Base-by-base conservation (phyloP, 495 filamentous ascomycete species). In the Chlorociboria aeruginascens region DNA sequence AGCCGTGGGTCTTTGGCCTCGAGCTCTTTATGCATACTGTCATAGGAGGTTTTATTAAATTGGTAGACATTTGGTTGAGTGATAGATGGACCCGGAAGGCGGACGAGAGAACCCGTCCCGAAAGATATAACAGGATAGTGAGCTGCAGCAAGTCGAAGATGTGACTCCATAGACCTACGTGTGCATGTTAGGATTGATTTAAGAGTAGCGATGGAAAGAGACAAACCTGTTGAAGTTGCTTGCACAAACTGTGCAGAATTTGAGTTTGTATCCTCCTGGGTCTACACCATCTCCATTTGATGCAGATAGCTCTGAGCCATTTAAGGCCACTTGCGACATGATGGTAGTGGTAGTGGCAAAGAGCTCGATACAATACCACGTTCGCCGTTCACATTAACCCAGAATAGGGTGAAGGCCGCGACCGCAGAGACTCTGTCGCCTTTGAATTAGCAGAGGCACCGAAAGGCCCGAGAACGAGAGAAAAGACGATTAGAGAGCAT, bases 161-260 rank as follows among this genome's bases (percentile, higher is more conserved):
- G 93, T 9, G 88, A 89, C 74, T 98, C 92, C 92, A 98, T 98
- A 6, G 89, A 87, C 66, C 85, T 88, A 52, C 25, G 11, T 16
- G 25, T 40, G 17, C 1, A 41, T 38, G 38, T 40, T n/a, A 49
- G 29, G 17, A 17, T n/a, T 9, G 12, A 6, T 10, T 12, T 17
- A 8, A 32, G 7, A 14, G 47, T 20, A 28, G 12, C 2, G 12
- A 38, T 32, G 11, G 40, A 32, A 35, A 40, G 25, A n/a, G 7
- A 61, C 71, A 45, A 70, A 94, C 76, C 89, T 80, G 60, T 97
- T 96, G 56, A 96, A 81, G 60, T 99, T 97, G 57, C 87, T 95
- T 4, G 92, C 92, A 66, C 93, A 99, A 33, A 99, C 92, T 2
- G 93, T 99, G 73, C 93, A 99, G 68, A 97, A 96, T 58, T 83